A percentile compares a stretch with the other conserved stretches of the same genome.
These are phyloP conservation scores for Cicer bijugum DNA, from an alignment of 306 rosid species.

Conservation along the genomic window DNA sequence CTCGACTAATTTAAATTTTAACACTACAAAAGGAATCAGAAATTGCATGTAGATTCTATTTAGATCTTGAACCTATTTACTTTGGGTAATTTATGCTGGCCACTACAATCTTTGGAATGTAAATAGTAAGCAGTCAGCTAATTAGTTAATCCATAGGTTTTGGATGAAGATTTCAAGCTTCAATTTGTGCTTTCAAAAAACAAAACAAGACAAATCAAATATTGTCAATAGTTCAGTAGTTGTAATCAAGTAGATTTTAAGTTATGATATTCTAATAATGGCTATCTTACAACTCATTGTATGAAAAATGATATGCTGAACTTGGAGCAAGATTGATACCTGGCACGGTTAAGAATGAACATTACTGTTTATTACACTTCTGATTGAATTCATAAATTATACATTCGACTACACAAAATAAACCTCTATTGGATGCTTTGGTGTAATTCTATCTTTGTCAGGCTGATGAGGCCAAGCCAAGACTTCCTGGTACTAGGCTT, in stretches of 20 bases:
- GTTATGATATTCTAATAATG: conserved; percentile 30
- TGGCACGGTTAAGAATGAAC: not conserved
- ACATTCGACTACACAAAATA: conserved; percentile 10
- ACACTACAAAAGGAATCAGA: conserved; percentile 10
- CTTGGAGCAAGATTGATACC: conserved; percentile 26
- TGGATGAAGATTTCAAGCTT: not conserved
- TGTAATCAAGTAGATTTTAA: conserved; percentile 5
- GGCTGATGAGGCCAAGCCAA: conserved; percentile 65
- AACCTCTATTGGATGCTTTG: conserved; percentile 28
- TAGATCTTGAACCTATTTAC: conserved; percentile 6
- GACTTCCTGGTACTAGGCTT: conserved; percentile 74
- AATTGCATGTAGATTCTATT: conserved; percentile 24
- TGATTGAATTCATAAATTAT: conserved; percentile 30
- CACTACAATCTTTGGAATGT: conserved; percentile 16
- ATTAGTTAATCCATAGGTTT: conserved; percentile 16
- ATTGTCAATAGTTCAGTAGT: conserved; percentile 20
- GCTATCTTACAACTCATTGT: conserved; percentile 17
- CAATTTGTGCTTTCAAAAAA: conserved; percentile 19
- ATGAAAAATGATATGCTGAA: conserved; percentile 16
- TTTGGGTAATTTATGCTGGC: conserved; percentile 33
- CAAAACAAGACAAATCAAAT: conserved; percentile 29
- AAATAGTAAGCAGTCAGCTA: conserved; percentile 27
- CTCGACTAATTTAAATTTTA: conserved; percentile 22
- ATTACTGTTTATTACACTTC: conserved; percentile 16
- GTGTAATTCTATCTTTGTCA: conserved; percentile 40